Evolutionary conservation across 257 asterid genomes (phyloP).

Genomic region (Solanum gandarillasii): DNA sequence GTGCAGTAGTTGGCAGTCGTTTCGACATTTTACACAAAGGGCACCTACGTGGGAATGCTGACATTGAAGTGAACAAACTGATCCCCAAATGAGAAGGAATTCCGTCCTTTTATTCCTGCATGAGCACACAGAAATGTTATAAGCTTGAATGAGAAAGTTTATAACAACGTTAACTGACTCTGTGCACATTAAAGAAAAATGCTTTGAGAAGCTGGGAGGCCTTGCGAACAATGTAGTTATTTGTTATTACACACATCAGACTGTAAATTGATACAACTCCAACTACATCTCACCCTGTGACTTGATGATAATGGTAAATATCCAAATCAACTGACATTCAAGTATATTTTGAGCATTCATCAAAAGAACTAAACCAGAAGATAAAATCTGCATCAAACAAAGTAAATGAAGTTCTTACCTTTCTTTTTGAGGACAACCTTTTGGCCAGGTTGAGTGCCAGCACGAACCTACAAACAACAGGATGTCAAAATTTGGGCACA

Average conservation of each 20-base stretch:
- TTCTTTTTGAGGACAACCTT: constrained; percentile 78
- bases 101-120: constrained; percentile 75
- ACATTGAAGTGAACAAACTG: constrained; percentile 85
- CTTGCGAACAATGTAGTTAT: neutral
- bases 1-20: neutral
- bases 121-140: neutral
- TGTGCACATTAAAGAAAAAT: neutral
- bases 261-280: neutral
- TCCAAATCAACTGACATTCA: neutral
- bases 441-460: constrained; percentile 97
- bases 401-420: constrained; percentile 23
- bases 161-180: neutral
- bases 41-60: constrained; percentile 80
- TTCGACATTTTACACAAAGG: neutral
- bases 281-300: neutral
- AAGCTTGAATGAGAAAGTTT: neutral
- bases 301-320: neutral
- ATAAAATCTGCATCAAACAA: neutral
- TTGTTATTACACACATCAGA: neutral
- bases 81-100: constrained; percentile 68
- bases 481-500: neutral
- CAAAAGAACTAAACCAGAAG: neutral
- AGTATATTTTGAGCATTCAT: neutral
- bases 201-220: neutral
- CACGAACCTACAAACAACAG: constrained; percentile 52